Evolutionary conservation across 1,284 basidiomycete genomes (phyloP).

Genomic region (Pholiota adiposa): DNA sequence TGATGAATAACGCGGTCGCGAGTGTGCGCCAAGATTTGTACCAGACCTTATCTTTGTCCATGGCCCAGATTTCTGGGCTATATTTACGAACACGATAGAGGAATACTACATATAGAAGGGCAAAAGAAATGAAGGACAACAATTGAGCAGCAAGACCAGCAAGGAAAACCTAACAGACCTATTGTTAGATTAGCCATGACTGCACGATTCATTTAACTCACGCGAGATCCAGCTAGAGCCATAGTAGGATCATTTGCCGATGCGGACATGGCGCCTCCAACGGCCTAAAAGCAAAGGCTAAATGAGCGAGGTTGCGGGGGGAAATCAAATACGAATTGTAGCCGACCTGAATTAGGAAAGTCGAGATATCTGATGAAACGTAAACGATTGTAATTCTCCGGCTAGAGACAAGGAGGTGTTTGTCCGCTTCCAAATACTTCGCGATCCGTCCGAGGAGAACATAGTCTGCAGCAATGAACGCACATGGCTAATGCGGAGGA

Average conservation of each 20-base stretch:
- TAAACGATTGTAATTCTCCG: conserved; percentile 57
- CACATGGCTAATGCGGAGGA: conserved; percentile 54
- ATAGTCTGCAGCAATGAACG: conserved; percentile 79
- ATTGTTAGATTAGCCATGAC: neutral
- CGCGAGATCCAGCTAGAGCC: conserved; percentile 38
- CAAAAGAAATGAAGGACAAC: conserved; percentile 66
- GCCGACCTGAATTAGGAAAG: conserved; percentile 67
- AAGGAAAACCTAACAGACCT: conserved; percentile 55
- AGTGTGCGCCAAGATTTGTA: conserved; percentile 65
- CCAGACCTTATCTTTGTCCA: conserved; percentile 48
- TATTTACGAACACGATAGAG: conserved; percentile 52
- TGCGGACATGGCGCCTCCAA: conserved; percentile 45
- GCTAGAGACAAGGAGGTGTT: conserved; percentile 59
- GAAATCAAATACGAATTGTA: conserved; percentile 8
- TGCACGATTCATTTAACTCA: conserved; percentile 24
- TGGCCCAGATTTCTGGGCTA: conserved; percentile 51
- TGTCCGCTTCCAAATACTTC: conserved; percentile 49
- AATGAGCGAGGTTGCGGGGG: conserved; percentile 2
- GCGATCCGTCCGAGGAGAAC: conserved; percentile 69
- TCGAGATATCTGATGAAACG: conserved; percentile 63
- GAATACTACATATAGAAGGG: conserved; percentile 60
- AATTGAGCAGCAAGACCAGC: conserved; percentile 67
- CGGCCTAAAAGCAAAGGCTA: conserved; percentile 36
- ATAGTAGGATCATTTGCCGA: conserved; percentile 34
- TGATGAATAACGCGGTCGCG: conserved; percentile 55